These are phyloP conservation scores for Kwoniella bestiolae DNA, from an alignment of 768 basidiomycete species.

Conservation along the genomic window DNA sequence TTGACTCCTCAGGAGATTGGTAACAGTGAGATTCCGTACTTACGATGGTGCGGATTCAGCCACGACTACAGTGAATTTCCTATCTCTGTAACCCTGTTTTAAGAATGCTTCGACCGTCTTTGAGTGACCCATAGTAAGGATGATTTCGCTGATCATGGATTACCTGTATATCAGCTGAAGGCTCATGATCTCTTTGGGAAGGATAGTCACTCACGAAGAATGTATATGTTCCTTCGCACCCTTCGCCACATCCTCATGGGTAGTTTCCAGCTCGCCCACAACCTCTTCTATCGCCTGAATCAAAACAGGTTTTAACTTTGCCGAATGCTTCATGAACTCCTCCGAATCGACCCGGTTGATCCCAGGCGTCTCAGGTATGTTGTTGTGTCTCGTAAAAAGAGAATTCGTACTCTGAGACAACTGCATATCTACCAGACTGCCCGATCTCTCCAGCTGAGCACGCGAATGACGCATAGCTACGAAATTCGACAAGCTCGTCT, in stretches of 20 bases:
- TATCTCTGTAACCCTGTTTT: conserved; percentile 82
- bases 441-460: conserved; percentile 51
- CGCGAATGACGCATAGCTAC: conserved; percentile 55
- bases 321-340: conserved; percentile 54
- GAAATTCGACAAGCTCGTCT: conserved; percentile 51
- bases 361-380: conserved; percentile 16
- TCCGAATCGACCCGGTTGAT: conserved; percentile 36
- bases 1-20: no score
- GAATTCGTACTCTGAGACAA: conserved; percentile 21
- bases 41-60: conserved; percentile 94
- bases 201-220: conserved; percentile 95
- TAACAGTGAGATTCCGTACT: conserved; percentile 51
- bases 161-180: conserved; percentile 7
- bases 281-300: conserved; percentile 98
- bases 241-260: conserved; percentile 91
- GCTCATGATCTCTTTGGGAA: no score
- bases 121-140: conserved; percentile 91
- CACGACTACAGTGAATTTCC: conserved; percentile 94
- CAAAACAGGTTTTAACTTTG: conserved; percentile 78
- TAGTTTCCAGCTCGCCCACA: conserved; percentile 91
- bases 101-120: conserved; percentile 92
- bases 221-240: conserved; percentile 95
- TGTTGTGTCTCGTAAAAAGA: conserved; percentile 25
- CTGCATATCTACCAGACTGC: conserved; percentile 36
- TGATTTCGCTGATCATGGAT: conserved; percentile 73